A percentile compares a stretch with the other conserved stretches of the same genome.
Evolutionary conservation across 2,329 filamentous ascomycete species (phyloP).

Genomic region (Colletotrichum melonis): DNA sequence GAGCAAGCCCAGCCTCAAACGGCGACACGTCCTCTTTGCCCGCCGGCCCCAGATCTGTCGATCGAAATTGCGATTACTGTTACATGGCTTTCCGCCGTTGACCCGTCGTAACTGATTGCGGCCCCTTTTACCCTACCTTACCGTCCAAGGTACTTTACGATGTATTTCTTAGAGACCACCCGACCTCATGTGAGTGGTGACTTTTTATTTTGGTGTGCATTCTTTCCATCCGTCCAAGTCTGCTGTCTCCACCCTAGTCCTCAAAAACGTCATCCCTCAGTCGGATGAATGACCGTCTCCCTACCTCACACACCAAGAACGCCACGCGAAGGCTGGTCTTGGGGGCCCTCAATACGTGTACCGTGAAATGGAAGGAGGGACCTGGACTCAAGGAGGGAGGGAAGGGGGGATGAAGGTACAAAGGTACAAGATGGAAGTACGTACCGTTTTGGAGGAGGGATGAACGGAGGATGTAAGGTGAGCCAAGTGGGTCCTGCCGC

Average conservation of each 20-base stretch:
- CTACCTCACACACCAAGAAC: not conserved
- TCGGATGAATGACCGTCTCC: not conserved
- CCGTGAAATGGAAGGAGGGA: too few relatives aligned
- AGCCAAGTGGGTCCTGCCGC: not conserved
- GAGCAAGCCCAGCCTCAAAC: constrained; percentile 11
- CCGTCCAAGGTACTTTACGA: not conserved
- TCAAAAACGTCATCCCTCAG: constrained; percentile 32
- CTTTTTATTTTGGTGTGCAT: not conserved
- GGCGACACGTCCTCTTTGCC: constrained; percentile 9
- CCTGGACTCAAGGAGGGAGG: too few relatives aligned
- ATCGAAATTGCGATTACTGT: constrained; percentile 18
- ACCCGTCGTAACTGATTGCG: not conserved
- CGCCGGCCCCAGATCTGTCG: constrained; percentile 1
- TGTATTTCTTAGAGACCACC: not conserved
- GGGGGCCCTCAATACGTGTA: not conserved
- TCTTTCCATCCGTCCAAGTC: not conserved
- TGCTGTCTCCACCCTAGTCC: constrained; percentile 1
- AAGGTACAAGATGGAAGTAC: not conserved
- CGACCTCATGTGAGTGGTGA: not conserved
- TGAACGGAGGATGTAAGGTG: not conserved
- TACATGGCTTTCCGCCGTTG: not conserved
- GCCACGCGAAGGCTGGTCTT: constrained; percentile 19
- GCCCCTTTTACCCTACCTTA: not conserved
- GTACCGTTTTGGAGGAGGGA: not conserved
- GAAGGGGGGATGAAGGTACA: not conserved